These are phyloP conservation scores for Gastrolobium villosum DNA, from an alignment of 306 rosid genomes.

Conservation along the genomic window DNA sequence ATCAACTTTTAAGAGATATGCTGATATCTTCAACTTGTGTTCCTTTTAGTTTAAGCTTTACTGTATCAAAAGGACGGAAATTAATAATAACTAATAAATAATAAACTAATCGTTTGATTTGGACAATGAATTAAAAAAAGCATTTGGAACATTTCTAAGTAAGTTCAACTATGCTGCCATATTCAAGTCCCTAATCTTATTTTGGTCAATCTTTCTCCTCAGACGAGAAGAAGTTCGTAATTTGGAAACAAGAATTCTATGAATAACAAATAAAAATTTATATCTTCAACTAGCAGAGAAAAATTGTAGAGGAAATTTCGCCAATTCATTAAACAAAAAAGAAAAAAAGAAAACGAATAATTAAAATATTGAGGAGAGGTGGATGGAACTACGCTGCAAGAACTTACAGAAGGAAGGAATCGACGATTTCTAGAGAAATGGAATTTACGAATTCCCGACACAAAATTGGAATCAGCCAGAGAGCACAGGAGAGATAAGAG, in stretches of 20 bases:
- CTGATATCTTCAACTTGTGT: slow-evolving; percentile 30
- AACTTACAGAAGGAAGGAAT: slow-evolving; percentile 53
- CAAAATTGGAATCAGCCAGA: not conserved
- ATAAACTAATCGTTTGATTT: slow-evolving; percentile 6
- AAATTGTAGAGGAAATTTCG: not conserved
- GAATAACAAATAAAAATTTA: slow-evolving; percentile 6
- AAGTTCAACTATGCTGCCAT: not conserved
- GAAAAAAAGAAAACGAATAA: not conserved
- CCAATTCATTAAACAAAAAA: slow-evolving; percentile 11
- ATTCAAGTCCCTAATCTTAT: not conserved
- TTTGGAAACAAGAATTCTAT: not conserved
- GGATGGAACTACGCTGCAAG: not conserved
- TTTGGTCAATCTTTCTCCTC: not conserved
- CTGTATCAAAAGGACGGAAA: slow-evolving; percentile 17
- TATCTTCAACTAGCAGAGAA: slow-evolving; percentile 5
- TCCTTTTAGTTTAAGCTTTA: not conserved
- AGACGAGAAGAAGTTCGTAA: not conserved
- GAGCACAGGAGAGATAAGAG: not conserved
- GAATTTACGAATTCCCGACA: slow-evolving; percentile 24
- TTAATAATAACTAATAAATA: not conserved
- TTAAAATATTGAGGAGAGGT: not conserved
- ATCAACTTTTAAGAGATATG: slow-evolving; percentile 5
- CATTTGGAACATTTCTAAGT: not conserved
- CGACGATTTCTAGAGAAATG: slow-evolving; percentile 31
- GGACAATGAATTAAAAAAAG: not conserved